Evolutionary conservation across 345 rosid species (phyloP), one percentile per base, ranked within the genome.

Genomic region (Corchorus capsularis): DNA sequence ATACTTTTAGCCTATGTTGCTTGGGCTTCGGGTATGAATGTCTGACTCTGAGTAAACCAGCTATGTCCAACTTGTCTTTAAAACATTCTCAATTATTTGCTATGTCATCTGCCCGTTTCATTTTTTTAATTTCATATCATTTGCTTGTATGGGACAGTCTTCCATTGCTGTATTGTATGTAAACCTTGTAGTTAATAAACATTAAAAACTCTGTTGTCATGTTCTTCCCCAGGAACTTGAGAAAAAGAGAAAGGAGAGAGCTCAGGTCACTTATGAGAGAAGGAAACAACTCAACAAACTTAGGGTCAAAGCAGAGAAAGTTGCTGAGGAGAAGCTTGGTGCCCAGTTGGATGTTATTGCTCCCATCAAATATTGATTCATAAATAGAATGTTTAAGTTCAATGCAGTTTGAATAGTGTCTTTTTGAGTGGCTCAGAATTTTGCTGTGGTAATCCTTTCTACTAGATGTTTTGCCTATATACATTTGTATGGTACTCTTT

Each of bases 281-380:
- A 87, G 81, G 84, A 90, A 90, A 88, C 89, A 87, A 71, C 76
- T 90, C 76, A 74, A 47, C 53, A 90, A 88, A 63, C 87, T 90
- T 37, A 83, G 88, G 86, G 84, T 77, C 34, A 90, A 88, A 84
- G 94, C 94, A 13, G 90, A 86, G 88, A 88, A 83, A 62, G 81
- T 73, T 57, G 92, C 86, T 4, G 94, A 90, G 68, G 92, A 88
- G 82, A 90, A 90, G 79, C 92, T 90, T 43, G 92, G 92, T 52
- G 32, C 91, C 50, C 89, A 85, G 71, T 56, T 87, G 56, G 92
- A 85, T 17, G 62, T 90, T 77, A 77, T 88, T 22, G 82, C 85
- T 41, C 79, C 89, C 22, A 84, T 88, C 52, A 90, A 79, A 67
- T 88, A 88, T 62, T 86, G 83, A 84, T 47, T 34, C 59, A 47